These are phyloP conservation scores for Staphylotrichum tortipilum DNA, from an alignment of 495 filamentous ascomycete species.

Conservation along the genomic window DNA sequence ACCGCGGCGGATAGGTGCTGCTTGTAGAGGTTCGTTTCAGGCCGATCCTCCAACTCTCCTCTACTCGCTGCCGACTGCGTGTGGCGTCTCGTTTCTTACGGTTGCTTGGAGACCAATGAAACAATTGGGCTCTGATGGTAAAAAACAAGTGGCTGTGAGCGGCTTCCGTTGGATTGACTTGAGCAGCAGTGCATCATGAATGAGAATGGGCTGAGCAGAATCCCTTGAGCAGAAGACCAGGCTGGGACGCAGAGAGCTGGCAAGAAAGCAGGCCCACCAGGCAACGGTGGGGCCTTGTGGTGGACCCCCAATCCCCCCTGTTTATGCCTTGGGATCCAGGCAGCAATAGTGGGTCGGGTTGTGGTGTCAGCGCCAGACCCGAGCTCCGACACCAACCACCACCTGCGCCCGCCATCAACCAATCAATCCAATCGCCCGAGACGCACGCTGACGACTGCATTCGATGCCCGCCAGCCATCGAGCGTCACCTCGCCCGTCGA, in stretches of 20 bases:
- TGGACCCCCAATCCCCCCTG: no score
- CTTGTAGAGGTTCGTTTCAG: slow-evolving; percentile 3
- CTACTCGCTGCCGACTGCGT: background rate
- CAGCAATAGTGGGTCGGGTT: background rate
- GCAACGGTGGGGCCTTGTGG: no score
- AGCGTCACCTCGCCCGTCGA: background rate
- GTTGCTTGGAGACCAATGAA: background rate
- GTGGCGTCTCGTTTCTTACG: slow-evolving; percentile 4
- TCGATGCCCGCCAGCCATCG: background rate
- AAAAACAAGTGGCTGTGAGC: no score
- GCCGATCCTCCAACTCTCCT: no score
- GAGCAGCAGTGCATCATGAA: no score
- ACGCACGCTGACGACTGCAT: background rate
- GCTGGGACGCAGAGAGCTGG: no score
- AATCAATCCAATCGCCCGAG: background rate
- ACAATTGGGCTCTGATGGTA: no score
- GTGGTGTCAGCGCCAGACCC: background rate
- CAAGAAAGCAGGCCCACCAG: no score
- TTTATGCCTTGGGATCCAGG: background rate
- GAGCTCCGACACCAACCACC: background rate
- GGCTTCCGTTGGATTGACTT: no score
- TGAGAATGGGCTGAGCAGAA: no score
- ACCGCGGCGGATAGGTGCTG: background rate
- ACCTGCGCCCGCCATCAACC: no score
- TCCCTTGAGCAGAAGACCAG: no score